Evolutionary conservation across 2,329 filamentous ascomycete genomes (phyloP), one percentile per base, ranked within the genome.

Genomic region (Ilyonectria destructans): DNA sequence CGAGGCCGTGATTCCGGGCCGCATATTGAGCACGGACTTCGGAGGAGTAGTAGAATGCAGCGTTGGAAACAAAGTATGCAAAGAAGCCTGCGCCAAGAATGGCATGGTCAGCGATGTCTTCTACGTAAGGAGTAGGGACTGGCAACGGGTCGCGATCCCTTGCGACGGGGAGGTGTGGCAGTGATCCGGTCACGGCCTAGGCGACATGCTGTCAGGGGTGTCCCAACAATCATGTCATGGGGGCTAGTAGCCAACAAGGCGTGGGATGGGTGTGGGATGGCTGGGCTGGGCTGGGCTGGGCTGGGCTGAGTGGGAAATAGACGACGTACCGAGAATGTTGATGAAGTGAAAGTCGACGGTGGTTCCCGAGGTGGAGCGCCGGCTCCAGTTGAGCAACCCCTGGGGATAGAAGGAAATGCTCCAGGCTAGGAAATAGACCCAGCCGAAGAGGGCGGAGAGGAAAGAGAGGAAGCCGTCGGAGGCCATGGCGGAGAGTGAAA

Each of bases 361-460:
- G 5, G 96, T 91, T 46, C 96, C 96, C 21, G 89, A 87, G 5
- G 95, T 98, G 9, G 93, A 93, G 65, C 89, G 89, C 61, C 94
- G 91, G 33, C 85, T 85, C 80, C 87, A 92, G 85, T 98, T 98
- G 70, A 94, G 88, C 68, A 97, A 82, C 7, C 93, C 90, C 79
- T 98, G 96, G 1, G 96, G 95, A 80, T 98, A 98, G 84, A 98
- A 98, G 17, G 94, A 97, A 17, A 91, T 83, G 13, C 93, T 96
- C 96, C 96, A 96, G 81, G 88, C 90, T 56, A 91, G 71, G 71
- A 89, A 91, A 82, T 95, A 95, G 77, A 91, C 82, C 92, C 93
- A 95, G 80, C 93, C 93, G 74, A 93, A 89, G 35, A 92, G 77
- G 77, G 84, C 87, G 58, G 88, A 90, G 19, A 89, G 61, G 65